Evolutionary conservation across 805 yeast species (phyloP), one percentile per base, ranked within the genome.

Genomic region (Myxozyma neglecta): DNA sequence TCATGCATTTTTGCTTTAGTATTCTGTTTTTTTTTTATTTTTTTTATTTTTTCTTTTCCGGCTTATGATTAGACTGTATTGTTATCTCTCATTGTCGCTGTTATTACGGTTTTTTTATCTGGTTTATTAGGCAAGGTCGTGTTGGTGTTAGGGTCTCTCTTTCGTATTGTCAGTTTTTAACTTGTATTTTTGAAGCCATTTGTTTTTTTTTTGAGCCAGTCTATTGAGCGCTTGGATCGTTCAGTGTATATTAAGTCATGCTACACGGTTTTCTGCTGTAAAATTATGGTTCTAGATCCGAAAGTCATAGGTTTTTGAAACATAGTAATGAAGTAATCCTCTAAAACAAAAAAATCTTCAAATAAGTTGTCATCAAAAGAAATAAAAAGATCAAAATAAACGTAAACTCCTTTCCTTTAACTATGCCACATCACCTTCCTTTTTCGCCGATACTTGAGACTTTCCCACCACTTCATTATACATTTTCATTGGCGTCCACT

Each of bases 401-500:
- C 6, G 16, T 13, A 39, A 13, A 13, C 13, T n/a, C 42, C 16
- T 39, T 39, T 39, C 13, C 42, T n/a, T 13, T 3, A 39, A 9
- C 18, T 20, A 42, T 42, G 46, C 46, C 18, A 42, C 6, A 16
- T 50, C 53, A 36, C 35, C 35, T 43, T 42, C 13, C 44, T 47
- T 44, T 49, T 47, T 18, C 9, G 13, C 44, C 18, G 18, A 7
- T 14, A 44, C 29, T 10, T 29, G 20, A 16, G 53, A 35, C 4
- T 29, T 20, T 14, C 47, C 54, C 6, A 60, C 40, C 13, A 55
- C 44, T 16, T 46, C 56, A 32, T 42, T 42, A 40, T 62, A 62
- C 40, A 62, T 18, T 49, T 55, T 49, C 60, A 56, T 46, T 16
- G 66, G 63, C 37, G 66, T 51, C 66, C 66, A 62, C 32, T 62